Conservation (phyloP, 2,329 filamentous ascomycete species). For the Zymoseptoria tritici region DNA sequence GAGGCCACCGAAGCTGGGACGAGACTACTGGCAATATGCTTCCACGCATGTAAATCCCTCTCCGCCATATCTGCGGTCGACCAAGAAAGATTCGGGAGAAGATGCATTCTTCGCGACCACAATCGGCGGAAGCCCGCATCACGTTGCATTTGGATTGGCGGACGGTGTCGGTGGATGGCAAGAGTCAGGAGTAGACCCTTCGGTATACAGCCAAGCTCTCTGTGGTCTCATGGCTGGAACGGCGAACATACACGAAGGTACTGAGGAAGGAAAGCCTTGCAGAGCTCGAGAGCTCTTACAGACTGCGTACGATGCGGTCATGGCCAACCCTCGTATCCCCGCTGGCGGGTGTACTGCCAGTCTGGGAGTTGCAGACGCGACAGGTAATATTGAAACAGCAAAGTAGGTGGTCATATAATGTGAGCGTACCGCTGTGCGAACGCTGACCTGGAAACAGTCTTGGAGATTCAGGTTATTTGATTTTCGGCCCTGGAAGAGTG, state of each 20-base stretch:
- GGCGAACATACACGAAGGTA: slow-evolving; percentile 36
- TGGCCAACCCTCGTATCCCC: slow-evolving; percentile 61
- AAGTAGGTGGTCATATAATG: slow-evolving; percentile 48
- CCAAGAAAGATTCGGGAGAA: slow-evolving; percentile 69
- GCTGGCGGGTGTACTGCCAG: slow-evolving; percentile 91
- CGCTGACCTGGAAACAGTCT: slow-evolving; percentile 41
- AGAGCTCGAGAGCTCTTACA: slow-evolving; percentile 66
- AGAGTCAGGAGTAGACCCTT: slow-evolving; percentile 85
- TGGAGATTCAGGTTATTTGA: slow-evolving; percentile 88
- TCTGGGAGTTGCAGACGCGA: slow-evolving; percentile 66
- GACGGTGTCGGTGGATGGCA: slow-evolving; percentile 96
- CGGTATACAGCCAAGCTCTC: slow-evolving; percentile 88
- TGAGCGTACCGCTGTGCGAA: slow-evolving; percentile 1
- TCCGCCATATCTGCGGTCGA: slow-evolving; percentile 40
- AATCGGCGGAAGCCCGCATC: slow-evolving; percentile 58
- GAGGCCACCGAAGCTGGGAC: slow-evolving; percentile 44
- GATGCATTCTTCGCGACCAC: slow-evolving; percentile 90
- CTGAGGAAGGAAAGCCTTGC: slow-evolving; percentile 16
- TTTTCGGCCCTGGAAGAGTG: slow-evolving; percentile 77
- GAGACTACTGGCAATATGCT: slow-evolving; percentile 33
- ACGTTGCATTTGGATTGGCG: slow-evolving; percentile 78
- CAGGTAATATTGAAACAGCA: slow-evolving; percentile 75
- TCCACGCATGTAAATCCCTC: slow-evolving; percentile 29
- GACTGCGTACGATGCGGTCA: slow-evolving; percentile 73
- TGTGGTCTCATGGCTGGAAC: slow-evolving; percentile 79